Conservation (phyloP, 1,284 basidiomycete species). For the Wolfiporia cocos region DNA sequence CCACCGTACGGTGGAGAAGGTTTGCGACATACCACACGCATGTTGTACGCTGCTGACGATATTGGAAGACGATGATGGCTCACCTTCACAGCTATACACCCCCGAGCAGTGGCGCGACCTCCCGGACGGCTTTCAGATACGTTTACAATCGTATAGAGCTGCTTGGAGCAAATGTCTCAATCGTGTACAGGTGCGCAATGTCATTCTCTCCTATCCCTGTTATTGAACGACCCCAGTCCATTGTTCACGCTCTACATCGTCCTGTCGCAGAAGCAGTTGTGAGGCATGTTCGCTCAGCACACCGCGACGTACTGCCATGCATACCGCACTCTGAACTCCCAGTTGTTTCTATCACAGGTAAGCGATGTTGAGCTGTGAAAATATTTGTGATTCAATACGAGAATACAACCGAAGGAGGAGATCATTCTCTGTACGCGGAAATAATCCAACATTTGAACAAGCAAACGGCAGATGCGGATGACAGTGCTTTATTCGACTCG, state of each 20-base stretch:
- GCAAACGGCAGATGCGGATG: too few species aligned
- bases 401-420: constrained; percentile 21
- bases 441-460: too few species aligned
- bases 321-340: constrained; percentile 59
- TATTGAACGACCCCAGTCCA: constrained; percentile 12
- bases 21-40: too few species aligned
- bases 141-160: constrained; percentile 22
- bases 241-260: constrained; percentile 20
- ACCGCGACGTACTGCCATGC: constrained; percentile 32
- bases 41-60: too few species aligned
- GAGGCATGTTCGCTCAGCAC: constrained; percentile 19
- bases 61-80: neutral
- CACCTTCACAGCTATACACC: constrained; percentile 5
- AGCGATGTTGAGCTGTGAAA: constrained; percentile 3
- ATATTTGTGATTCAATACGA: constrained; percentile 2
- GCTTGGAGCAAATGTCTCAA: constrained; percentile 28
- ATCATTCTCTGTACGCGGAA: constrained; percentile 38
- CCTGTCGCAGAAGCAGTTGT: constrained; percentile 21
- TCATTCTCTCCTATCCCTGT: neutral
- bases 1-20: constrained; percentile 15
- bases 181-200: constrained; percentile 24
- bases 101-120: constrained; percentile 14
- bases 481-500: too few species aligned
- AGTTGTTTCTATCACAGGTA: constrained; percentile 45
- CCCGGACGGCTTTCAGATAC: constrained; percentile 24